Conservation (phyloP, 2,329 filamentous ascomycete species). For the Geosmithia morbida region DNA sequence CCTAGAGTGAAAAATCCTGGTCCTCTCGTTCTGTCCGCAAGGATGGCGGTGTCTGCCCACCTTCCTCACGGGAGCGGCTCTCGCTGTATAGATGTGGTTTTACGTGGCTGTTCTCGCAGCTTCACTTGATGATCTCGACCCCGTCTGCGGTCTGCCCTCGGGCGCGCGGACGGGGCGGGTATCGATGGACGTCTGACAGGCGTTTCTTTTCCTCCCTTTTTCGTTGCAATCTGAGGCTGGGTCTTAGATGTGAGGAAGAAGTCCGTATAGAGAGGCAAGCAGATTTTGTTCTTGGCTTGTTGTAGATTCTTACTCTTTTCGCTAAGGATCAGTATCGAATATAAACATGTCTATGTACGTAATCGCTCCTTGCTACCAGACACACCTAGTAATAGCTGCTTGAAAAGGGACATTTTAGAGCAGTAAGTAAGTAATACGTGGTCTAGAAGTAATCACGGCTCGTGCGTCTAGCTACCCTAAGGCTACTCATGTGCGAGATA, state of each 20-base stretch:
- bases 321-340: too few species aligned
- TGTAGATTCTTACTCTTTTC: too few species aligned
- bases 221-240: conserved; percentile 35
- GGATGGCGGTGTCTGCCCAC: conserved; percentile 33
- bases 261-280: background rate
- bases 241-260: conserved; percentile 37
- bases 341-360: too few species aligned
- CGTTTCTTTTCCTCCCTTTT: conserved; percentile 33
- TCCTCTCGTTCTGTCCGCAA: conserved; percentile 48
- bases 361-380: too few species aligned
- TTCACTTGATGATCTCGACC: conserved; percentile 77
- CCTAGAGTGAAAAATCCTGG: conserved; percentile 66
- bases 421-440: too few species aligned
- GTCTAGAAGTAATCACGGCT: too few species aligned
- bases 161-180: conserved; percentile 67
- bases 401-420: too few species aligned
- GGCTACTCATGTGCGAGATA: too few species aligned
- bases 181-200: conserved; percentile 85
- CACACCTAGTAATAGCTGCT: too few species aligned
- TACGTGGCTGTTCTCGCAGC: conserved; percentile 1
- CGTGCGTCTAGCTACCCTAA: too few species aligned
- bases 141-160: conserved; percentile 55
- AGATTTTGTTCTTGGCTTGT: too few species aligned
- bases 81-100: conserved; percentile 62
- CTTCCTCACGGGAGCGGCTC: conserved; percentile 6